Conservation (phyloP, 805 yeast species). For the Kodamaea hsintzibuensis region DNA sequence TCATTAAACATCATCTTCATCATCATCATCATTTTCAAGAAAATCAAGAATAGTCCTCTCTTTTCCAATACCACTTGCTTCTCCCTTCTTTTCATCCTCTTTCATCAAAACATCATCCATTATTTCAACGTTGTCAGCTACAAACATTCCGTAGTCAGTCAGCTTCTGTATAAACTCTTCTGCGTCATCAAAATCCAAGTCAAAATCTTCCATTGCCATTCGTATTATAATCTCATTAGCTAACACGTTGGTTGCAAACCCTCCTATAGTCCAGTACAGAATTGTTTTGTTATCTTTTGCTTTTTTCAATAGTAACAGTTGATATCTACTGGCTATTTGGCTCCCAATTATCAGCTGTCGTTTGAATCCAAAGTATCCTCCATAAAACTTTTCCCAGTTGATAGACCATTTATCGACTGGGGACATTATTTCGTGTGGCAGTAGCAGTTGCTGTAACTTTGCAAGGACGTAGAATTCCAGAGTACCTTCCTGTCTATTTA, state of each 20-base stretch:
- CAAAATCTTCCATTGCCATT: slow-evolving; percentile 49
- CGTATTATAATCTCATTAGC: slow-evolving; percentile 63
- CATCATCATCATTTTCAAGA: not conserved
- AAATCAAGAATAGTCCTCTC: not conserved
- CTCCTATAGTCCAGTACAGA: slow-evolving; percentile 59
- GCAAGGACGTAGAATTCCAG: slow-evolving; percentile 58
- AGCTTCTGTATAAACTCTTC: slow-evolving; percentile 49
- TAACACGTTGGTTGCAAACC: slow-evolving; percentile 57
- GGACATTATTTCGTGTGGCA: slow-evolving; percentile 47
- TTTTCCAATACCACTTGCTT: not conserved
- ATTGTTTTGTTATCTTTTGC: slow-evolving; percentile 44
- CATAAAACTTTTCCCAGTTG: slow-evolving; percentile 46
- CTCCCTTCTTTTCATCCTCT: slow-evolving; percentile 4
- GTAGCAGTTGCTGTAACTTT: slow-evolving; percentile 33
- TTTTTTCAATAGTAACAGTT: slow-evolving; percentile 26
- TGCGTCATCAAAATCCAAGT: slow-evolving; percentile 40
- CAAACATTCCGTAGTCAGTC: slow-evolving; percentile 44
- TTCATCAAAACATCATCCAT: slow-evolving; percentile 28
- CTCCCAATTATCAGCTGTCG: slow-evolving; percentile 55
- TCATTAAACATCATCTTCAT: not conserved
- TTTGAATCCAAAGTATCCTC: slow-evolving; percentile 63
- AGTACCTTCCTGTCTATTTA: slow-evolving; percentile 41
- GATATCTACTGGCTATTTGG: slow-evolving; percentile 36
- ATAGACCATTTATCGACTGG: slow-evolving; percentile 47
- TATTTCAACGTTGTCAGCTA: slow-evolving; percentile 33